Percentiles rank a stretch among this genome's conserved stretches.
These are phyloP conservation scores for Cornus florida DNA, from an alignment of 148 eudicot genomes.

Conservation along the genomic window DNA sequence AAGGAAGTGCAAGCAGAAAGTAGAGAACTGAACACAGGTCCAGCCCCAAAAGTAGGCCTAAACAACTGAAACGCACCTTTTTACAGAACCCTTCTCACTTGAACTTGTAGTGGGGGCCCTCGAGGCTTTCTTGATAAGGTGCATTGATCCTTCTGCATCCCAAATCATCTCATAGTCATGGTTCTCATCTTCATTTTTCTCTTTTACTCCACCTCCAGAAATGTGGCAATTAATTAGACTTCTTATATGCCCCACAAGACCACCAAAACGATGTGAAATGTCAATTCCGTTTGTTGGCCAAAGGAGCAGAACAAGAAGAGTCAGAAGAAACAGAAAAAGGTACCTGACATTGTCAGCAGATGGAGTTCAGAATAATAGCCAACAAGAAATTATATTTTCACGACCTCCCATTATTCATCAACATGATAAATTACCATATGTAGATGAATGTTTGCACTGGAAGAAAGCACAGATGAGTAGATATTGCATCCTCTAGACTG, in stretches of 20 bases:
- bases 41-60: not conserved
- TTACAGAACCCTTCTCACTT: slow-evolving; percentile 47
- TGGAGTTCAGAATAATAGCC: slow-evolving; percentile 19
- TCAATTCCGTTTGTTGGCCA: slow-evolving; percentile 71
- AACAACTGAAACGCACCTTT: slow-evolving; percentile 46
- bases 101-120: slow-evolving; percentile 32
- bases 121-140: slow-evolving; percentile 66
- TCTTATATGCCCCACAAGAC: slow-evolving; percentile 32
- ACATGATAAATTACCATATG: slow-evolving; percentile 58
- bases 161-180: slow-evolving; percentile 87
- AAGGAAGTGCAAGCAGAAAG: not conserved
- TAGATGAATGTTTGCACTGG: slow-evolving; percentile 70
- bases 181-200: slow-evolving; percentile 87
- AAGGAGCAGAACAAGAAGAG: slow-evolving; percentile 55
- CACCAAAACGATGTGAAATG: slow-evolving; percentile 31
- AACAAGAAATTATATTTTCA: not conserved
- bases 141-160: slow-evolving; percentile 98
- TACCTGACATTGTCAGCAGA: slow-evolving; percentile 60
- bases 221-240: slow-evolving; percentile 22
- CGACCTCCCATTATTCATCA: not conserved
- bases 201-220: slow-evolving; percentile 44
- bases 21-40: not conserved
- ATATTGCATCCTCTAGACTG: slow-evolving; percentile 39
- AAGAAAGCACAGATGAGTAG: slow-evolving; percentile 75
- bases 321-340: slow-evolving; percentile 57